Percentiles rank a stretch among this genome's conserved stretches.
Evolutionary conservation across 169 alveolate species (phyloP).

Genomic region (Theileria parva): DNA sequence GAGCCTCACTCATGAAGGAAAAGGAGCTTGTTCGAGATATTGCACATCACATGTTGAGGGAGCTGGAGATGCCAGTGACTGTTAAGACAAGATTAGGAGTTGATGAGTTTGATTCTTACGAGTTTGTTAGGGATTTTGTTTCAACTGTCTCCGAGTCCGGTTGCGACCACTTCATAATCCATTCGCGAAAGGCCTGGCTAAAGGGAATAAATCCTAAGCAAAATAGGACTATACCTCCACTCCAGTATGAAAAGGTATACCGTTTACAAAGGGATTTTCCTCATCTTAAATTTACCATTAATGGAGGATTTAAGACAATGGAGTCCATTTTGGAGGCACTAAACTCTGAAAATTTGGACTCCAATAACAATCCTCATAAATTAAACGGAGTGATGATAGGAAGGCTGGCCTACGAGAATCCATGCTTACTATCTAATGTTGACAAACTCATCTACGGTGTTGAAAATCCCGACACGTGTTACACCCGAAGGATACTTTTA

Average conservation of each 20-base stretch:
- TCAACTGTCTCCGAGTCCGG: slow-evolving; percentile 81
- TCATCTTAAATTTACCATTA: slow-evolving; percentile 83
- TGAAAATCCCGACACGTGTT: slow-evolving; percentile 48
- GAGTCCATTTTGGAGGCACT: slow-evolving; percentile 70
- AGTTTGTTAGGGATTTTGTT: slow-evolving; percentile 79
- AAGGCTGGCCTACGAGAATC: slow-evolving; percentile 82
- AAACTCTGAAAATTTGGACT: slow-evolving; percentile 41
- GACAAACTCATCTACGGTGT: slow-evolving; percentile 74
- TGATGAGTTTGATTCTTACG: slow-evolving; percentile 86
- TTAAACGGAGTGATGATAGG: slow-evolving; percentile 85
- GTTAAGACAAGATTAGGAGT: slow-evolving; percentile 95
- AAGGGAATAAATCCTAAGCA: slow-evolving; percentile 91
- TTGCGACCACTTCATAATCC: slow-evolving; percentile 89
- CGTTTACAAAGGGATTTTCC: slow-evolving; percentile 87
- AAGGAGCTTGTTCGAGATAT: slow-evolving; percentile 89
- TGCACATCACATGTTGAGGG: slow-evolving; percentile 50
- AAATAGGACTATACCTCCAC: slow-evolving; percentile 91
- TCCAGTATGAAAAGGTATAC: slow-evolving; percentile 88
- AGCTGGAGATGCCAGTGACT: slow-evolving; percentile 83
- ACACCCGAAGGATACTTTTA: slow-evolving; percentile 71
- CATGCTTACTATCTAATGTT: slow-evolving; percentile 71
- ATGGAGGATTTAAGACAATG: slow-evolving; percentile 89
- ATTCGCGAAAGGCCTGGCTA: slow-evolving; percentile 92
- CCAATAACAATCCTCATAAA: slow-evolving; percentile 18
- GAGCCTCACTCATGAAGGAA: slow-evolving; percentile 94